These are phyloP conservation scores for Didymella lethalis DNA, from an alignment of 2,329 filamentous ascomycete genomes.

Conservation along the genomic window DNA sequence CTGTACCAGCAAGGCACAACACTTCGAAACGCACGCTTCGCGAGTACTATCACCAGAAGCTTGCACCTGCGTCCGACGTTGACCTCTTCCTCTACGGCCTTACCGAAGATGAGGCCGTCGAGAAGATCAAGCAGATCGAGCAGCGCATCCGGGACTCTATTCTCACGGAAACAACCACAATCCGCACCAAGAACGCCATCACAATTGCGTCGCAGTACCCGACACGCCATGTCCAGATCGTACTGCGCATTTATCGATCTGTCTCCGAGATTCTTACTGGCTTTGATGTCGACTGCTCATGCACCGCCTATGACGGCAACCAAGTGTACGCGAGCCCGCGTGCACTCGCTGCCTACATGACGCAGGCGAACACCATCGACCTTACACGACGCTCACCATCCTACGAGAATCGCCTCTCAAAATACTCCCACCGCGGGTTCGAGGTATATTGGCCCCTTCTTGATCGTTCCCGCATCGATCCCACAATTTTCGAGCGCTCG, in stretches of 20 bases:
- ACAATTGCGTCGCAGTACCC: constrained; percentile 87
- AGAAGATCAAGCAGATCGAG: constrained; percentile 87
- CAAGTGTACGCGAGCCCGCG: constrained; percentile 82
- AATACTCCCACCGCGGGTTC: constrained; percentile 82
- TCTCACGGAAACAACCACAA: constrained; percentile 81
- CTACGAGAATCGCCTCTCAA: constrained; percentile 86
- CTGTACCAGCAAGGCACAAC: constrained; percentile 62
- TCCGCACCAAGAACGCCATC: constrained; percentile 86
- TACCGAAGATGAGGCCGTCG: constrained; percentile 76
- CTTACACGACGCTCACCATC: constrained; percentile 81
- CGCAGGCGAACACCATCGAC: constrained; percentile 82
- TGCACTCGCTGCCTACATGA: constrained; percentile 79
- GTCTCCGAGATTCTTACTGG: constrained; percentile 85
- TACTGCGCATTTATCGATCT: constrained; percentile 84
- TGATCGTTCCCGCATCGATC: constrained; percentile 78
- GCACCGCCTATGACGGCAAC: constrained; percentile 79
- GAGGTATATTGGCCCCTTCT: constrained; percentile 82
- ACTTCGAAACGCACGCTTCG: constrained; percentile 53
- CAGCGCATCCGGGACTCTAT: constrained; percentile 76
- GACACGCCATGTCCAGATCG: constrained; percentile 84
- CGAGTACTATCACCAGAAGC: constrained; percentile 78
- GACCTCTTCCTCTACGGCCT: constrained; percentile 86
- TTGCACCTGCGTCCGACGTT: constrained; percentile 85
- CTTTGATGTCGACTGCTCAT: constrained; percentile 87
- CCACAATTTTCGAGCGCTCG: constrained; percentile 84